A percentile compares a stretch with the other conserved stretches of the same genome.
phyloP scores from a whole-genome alignment of 306 rosid species.

The apple (Malus domestica) region DNA sequence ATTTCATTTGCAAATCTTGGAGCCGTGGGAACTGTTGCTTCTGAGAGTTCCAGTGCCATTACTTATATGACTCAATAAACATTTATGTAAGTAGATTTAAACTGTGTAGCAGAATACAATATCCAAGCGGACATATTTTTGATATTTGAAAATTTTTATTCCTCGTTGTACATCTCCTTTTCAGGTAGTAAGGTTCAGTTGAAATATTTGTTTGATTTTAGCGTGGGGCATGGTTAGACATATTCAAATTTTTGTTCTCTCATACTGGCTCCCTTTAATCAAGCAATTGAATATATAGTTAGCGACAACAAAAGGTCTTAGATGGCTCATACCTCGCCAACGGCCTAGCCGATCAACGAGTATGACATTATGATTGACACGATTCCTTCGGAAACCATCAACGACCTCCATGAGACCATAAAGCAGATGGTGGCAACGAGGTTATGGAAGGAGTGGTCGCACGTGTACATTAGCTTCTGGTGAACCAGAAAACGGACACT shows the following conservation, averaged over 20 bases:
- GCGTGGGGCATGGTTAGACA: slow-evolving; percentile 62
- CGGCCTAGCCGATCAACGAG: slow-evolving; percentile 12
- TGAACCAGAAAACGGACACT: too few species aligned
- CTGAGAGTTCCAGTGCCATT: slow-evolving; percentile 25
- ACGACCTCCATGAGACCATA: slow-evolving; percentile 83
- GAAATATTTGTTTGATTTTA: slow-evolving; percentile 11
- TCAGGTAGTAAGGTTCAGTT: not conserved
- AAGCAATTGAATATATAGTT: slow-evolving; percentile 32
- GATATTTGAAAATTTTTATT: too few species aligned
- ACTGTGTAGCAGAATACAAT: not conserved
- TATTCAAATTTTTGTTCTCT: slow-evolving; percentile 59
- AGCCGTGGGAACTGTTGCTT: slow-evolving; percentile 42
- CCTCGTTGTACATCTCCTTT: not conserved
- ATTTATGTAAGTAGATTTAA: slow-evolving; percentile 39
- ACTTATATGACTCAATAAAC: slow-evolving; percentile 29
- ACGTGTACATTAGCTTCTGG: slow-evolving; percentile 51
- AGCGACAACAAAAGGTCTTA: slow-evolving; percentile 50
- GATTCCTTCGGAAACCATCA: slow-evolving; percentile 61
- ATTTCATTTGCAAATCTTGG: slow-evolving; percentile 49
- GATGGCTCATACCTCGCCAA: slow-evolving; percentile 61
- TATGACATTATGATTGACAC: slow-evolving; percentile 29
- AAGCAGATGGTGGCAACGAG: slow-evolving; percentile 85
- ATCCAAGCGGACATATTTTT: not conserved
- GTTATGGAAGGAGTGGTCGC: slow-evolving; percentile 81
- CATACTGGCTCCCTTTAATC: slow-evolving; percentile 44